Evolutionary conservation across 176 grass and related monocot species (phyloP), one percentile per base, ranked within the genome.

Genomic region (Juncus effusus): DNA sequence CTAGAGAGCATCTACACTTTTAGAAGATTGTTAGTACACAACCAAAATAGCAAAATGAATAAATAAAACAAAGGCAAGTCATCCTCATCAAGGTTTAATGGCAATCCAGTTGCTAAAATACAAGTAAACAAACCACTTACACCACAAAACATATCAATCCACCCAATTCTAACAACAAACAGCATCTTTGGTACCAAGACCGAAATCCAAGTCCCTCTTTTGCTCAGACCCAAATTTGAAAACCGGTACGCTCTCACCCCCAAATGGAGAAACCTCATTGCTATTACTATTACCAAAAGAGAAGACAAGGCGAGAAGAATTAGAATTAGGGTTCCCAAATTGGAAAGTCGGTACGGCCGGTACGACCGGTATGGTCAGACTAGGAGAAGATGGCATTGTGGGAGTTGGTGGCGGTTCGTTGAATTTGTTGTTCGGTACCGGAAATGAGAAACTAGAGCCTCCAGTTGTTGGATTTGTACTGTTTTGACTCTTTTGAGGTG

Each of bases 261-360:
- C 15, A 60, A 47, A 44, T 47, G 39, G 41, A 1, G 15, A 72
- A 59, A 40, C 38, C 59, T 72, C 38, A 58, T 72, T 59, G 37
- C 44, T 56, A 59, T 38, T 7, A 28, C 19, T 28, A 28, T 36
- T 40, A 72, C 15, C 54, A 60, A 72, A 72, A 58, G 69, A 72
- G 55, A 72, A 72, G 54, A 72, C 69, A 59, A 72, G 69, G 40
- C 52, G 54, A 72, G 69, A 71, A 57, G 67, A 42, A n/a, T 12
- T 42, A 19, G 69, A 72, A 72, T 56, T 59, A 72, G 69, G 42
- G 5, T 36, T 57, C 38, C 69, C 69, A 35, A 72, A 72, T 8
- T 41, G 56, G 14, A 60, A 72, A 59, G 54, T 59, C 5, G 69
- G 69, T 59, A 45, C 14, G 13, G 38, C 14, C 3, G 53, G 13